phyloP scores from a whole-genome alignment of 352 stramenopile species.

The Blastocystis hominis region DNA sequence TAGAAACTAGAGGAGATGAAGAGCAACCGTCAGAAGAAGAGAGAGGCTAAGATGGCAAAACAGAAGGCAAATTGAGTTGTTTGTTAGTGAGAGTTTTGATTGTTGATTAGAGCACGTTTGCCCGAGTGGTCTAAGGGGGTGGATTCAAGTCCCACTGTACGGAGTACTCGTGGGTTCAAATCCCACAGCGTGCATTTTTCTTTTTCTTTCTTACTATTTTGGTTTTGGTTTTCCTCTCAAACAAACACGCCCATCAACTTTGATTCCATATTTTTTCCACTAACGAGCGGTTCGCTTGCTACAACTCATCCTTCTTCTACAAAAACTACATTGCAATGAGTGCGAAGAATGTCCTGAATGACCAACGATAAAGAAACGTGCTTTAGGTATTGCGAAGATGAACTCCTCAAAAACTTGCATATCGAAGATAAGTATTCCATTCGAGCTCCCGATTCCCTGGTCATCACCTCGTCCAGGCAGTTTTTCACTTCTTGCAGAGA shows the following conservation, averaged over 20 bases:
- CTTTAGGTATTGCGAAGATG: neutral
- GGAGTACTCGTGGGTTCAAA: conserved; percentile 72
- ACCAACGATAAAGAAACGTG: neutral
- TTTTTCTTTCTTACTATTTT: conserved; percentile 37
- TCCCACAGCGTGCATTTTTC: conserved; percentile 66
- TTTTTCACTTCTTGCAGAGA: neutral
- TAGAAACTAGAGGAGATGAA: conserved; percentile 50
- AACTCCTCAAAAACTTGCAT: neutral
- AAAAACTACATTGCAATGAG: neutral
- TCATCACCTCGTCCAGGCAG: neutral
- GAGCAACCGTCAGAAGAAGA: conserved; percentile 52
- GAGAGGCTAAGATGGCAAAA: neutral
- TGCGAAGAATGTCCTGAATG: neutral
- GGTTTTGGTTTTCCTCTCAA: neutral
- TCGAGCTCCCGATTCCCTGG: neutral
- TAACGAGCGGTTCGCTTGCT: neutral
- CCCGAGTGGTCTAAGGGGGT: conserved; percentile 71
- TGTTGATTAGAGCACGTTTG: conserved; percentile 61
- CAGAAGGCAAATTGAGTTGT: neutral
- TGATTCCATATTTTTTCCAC: conserved; percentile 37
- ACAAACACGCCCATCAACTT: neutral
- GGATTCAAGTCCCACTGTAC: conserved; percentile 69
- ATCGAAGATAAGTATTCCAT: neutral
- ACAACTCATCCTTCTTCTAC: neutral
- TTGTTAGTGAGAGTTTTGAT: neutral